Base-by-base conservation (phyloP, 352 stramenopile genomes). In the Phytophthora podocarpi region DNA sequence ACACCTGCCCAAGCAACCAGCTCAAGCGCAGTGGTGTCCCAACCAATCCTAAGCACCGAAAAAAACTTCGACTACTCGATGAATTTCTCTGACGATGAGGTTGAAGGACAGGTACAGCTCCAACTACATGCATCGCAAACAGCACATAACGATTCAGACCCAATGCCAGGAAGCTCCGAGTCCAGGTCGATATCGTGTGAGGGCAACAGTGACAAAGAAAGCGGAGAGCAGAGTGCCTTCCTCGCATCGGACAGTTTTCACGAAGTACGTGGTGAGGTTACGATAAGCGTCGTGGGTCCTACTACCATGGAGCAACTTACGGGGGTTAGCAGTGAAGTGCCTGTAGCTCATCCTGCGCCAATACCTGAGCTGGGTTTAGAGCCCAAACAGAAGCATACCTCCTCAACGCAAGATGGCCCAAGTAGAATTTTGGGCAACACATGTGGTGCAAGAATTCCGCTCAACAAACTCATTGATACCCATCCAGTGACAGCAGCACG, bases 11-110 rank as follows among this genome's bases (percentile, higher is more conserved):
- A 18, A 39, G 12, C 64, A 31, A 26, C 27, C n/a, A n/a, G n/a
- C n/a, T n/a, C 4, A 40, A 20, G 28, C 4, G 6, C 35, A 20
- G 13, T 4, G 10, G 18, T 11, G 15, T 13, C 42, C 11, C 49
- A 59, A 4, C 37, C 48, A 16, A 35, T 43, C 2, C 3, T 43
- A 4, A 77, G 59, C 13, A 30, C 55, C 6, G 72, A 79, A 11
- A 71, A 63, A 0, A 74, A 63, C 15, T 88, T 84, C 37, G 70
- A 90, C 52, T 91, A 90, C 57, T 91, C 82, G 35, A 87, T 90
- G 69, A 78, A 91, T 27, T 90, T 91, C 47, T 79, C 74, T 5
- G 78, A 91, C 2, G 76, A 88, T 42, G 68, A 66, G 36, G 52
- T 47, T 15, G 39, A 34, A 4, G 50, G 34, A 1, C 47, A 39